Evolutionary conservation across 352 stramenopile species (phyloP).

Genomic region (Globisporangium spiculum): DNA sequence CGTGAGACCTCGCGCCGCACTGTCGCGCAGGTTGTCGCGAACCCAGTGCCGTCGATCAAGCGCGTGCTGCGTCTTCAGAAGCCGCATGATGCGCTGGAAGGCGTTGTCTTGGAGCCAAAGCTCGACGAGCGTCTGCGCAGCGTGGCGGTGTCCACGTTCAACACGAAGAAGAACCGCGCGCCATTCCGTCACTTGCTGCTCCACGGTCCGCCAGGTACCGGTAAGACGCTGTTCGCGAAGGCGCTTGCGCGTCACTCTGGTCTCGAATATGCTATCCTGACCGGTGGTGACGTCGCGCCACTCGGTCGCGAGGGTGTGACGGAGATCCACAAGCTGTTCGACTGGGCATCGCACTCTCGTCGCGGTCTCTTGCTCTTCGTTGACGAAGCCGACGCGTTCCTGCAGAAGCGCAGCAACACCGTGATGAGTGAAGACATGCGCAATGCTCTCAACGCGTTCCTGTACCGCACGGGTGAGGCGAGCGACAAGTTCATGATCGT

Average conservation of each 20-base stretch:
- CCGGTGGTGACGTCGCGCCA: constrained; percentile 97
- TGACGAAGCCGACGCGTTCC: constrained; percentile 99
- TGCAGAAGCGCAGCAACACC: constrained; percentile 95
- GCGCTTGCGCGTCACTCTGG: constrained; percentile 94
- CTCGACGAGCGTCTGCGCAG: constrained; percentile 93
- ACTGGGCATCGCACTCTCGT: constrained; percentile 96
- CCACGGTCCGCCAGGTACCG: constrained; percentile 97
- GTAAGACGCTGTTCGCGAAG: constrained; percentile 99
- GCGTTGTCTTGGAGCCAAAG: constrained; percentile 93
- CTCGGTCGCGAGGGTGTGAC: constrained; percentile 96
- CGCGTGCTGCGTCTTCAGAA: constrained; percentile 86
- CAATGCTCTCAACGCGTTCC: constrained; percentile 99
- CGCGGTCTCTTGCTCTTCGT: constrained; percentile 98
- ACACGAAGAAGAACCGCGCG: constrained; percentile 98
- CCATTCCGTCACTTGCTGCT: constrained; percentile 98
- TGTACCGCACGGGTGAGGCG: constrained; percentile 97
- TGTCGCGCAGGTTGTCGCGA: constrained; percentile 70
- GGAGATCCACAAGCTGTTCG: constrained; percentile 99
- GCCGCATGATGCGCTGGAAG: constrained; percentile 93
- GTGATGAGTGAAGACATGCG: constrained; percentile 96
- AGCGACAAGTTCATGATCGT: constrained; percentile 99
- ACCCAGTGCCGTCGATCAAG: constrained; percentile 88
- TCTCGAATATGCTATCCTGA: constrained; percentile 99
- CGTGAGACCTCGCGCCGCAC: constrained; percentile 95
- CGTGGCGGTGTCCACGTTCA: constrained; percentile 96